Conservation (phyloP, 306 rosid genomes). For the Prunus padus region DNA sequence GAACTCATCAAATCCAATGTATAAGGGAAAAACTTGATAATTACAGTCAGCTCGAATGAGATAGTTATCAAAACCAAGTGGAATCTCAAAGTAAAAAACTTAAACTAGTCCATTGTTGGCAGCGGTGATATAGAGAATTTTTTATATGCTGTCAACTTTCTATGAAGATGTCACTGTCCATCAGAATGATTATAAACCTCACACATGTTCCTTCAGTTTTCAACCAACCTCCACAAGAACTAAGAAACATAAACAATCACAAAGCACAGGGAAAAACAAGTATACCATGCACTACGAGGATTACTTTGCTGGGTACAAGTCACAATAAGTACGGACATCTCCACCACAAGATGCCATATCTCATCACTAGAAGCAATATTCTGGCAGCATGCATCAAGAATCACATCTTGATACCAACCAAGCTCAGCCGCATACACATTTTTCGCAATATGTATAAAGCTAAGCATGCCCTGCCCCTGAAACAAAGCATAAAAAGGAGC, state of each 20-base stretch:
- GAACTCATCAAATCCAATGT: too few relatives aligned
- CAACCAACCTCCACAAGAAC: constrained; percentile 19
- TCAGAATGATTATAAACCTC: background rate
- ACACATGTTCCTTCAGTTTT: constrained; percentile 19
- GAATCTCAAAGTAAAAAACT: constrained; percentile 4
- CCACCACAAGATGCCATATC: constrained; percentile 76
- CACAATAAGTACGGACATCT: constrained; percentile 68
- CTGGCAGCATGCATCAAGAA: constrained; percentile 97
- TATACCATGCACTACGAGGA: constrained; percentile 89
- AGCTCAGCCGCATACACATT: constrained; percentile 64
- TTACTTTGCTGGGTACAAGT: constrained; percentile 63
- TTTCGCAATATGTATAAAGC: constrained; percentile 59
- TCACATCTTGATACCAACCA: constrained; percentile 66
- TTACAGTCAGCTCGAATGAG: background rate
- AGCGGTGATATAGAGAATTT: background rate
- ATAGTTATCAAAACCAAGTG: background rate
- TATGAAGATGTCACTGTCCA: background rate
- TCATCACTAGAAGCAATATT: constrained; percentile 76
- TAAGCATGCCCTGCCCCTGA: constrained; percentile 86
- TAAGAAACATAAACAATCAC: background rate
- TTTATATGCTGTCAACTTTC: background rate
- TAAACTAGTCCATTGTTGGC: background rate
- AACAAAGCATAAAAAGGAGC: constrained; percentile 12
- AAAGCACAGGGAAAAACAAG: constrained; percentile 19
- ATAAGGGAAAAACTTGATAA: background rate